These are phyloP conservation scores for Ceratorhiza oryzae-sativae DNA, from an alignment of 1,284 basidiomycete genomes.

Conservation along the genomic window DNA sequence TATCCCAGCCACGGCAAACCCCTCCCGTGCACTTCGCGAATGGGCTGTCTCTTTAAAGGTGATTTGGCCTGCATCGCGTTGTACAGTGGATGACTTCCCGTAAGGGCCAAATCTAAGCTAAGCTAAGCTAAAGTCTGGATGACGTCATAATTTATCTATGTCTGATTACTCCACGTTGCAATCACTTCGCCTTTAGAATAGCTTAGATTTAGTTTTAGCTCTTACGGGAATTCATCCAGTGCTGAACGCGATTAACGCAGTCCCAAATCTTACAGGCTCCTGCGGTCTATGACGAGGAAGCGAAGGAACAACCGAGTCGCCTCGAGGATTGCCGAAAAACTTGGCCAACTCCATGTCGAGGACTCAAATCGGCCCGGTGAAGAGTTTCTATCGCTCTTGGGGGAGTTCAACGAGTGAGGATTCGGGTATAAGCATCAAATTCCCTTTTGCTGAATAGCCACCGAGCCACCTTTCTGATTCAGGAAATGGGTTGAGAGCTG, in stretches of 20 bases:
- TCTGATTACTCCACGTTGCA: too few species aligned
- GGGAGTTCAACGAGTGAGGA: slow-evolving; percentile 6
- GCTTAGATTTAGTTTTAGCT: too few species aligned
- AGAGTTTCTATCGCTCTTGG: neutral
- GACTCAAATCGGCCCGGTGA: neutral
- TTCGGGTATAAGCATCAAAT: too few species aligned
- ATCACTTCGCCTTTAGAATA: too few species aligned
- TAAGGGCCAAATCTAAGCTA: too few species aligned
- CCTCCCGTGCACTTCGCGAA: neutral
- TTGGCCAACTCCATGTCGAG: neutral
- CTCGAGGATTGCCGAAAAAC: neutral
- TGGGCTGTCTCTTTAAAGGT: neutral
- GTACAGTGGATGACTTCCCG: too few species aligned
- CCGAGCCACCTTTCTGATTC: neutral
- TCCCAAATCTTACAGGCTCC: slow-evolving; percentile 8
- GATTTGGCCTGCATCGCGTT: too few species aligned
- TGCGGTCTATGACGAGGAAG: neutral
- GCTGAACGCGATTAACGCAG: slow-evolving; percentile 7
- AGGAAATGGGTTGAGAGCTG: neutral
- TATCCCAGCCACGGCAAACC: neutral
- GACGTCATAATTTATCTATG: too few species aligned
- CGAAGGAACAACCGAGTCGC: neutral
- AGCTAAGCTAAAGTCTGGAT: too few species aligned
- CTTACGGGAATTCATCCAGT: too few species aligned
- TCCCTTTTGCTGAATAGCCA: too few species aligned